A percentile compares a stretch with the other conserved stretches of the same genome.
Conservation (phyloP, 106 monocot species). For the Dendrobium officinale region DNA sequence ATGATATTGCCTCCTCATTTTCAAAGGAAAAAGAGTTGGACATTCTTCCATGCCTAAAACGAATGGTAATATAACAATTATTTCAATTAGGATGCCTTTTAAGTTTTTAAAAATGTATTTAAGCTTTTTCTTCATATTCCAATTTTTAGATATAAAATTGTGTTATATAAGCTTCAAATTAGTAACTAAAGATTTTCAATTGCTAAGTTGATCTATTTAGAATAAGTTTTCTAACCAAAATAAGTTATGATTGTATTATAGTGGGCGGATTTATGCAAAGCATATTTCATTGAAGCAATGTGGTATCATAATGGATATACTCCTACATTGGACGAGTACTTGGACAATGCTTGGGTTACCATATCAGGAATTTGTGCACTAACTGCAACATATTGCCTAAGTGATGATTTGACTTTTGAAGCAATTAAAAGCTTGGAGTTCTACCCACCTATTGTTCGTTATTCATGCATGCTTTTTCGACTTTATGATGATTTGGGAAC, state of each 20-base stretch:
- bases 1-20: slow-evolving; percentile 9
- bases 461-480: slow-evolving; percentile 7
- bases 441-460: not conserved
- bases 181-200: too few relatives aligned
- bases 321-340: slow-evolving; percentile 23
- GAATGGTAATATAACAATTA: not conserved
- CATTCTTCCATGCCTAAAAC: slow-evolving; percentile 3
- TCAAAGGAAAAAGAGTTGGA: slow-evolving; percentile 3
- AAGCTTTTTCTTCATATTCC: not conserved
- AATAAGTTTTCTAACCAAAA: not conserved
- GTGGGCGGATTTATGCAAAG: slow-evolving; percentile 21
- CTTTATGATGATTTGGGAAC: slow-evolving; percentile 30
- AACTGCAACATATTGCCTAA: not conserved
- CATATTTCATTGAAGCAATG: slow-evolving; percentile 17
- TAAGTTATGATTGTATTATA: not conserved
- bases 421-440: not conserved
- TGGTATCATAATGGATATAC: slow-evolving; percentile 18
- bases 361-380: not conserved
- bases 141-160: not conserved
- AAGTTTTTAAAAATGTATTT: not conserved
- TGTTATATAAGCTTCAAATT: too few relatives aligned
- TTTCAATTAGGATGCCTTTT: not conserved
- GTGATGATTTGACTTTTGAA: slow-evolving; percentile 5
- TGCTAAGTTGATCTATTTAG: not conserved
- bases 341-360: slow-evolving; percentile 21